Evolutionary conservation across 768 basidiomycete genomes (phyloP), one percentile per base, ranked within the genome.

Genomic region (Mycena indigotica): DNA sequence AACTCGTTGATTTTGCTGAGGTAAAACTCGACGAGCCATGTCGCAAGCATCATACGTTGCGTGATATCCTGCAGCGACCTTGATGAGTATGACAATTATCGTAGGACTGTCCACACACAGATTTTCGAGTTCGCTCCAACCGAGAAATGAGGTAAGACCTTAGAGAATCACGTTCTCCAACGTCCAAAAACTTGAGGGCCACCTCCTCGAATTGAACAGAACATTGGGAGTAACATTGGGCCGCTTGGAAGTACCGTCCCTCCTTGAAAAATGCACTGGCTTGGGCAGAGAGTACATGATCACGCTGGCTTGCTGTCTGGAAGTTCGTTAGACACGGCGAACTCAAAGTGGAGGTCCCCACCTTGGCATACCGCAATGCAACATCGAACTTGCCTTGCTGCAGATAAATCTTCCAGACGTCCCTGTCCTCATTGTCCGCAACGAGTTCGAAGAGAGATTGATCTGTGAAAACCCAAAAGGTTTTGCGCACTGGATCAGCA

Each of bases 1-100:
- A 98, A 77, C 60, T 96, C 93, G 67, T 97, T 96, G 71, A 92
- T 94, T 77, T 97, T 98, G 73, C 91, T 91, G 16, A 99, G 84
- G 69, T 95, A 98, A 62, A 98, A 93, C 72, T 99, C 97, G 28
- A 97, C 89, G 13, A 99, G 85, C 97, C 97, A 99, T 0, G 95
- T 98, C 17, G 97, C 95, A 19, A 99, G 77, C 87, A 98, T 94
- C 89, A 95, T 95, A 38, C 97, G 83, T 70, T 98, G 95, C 0
- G 93, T 95, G 35, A 90, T 64, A 66, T 97, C 94, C 95, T 98
- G 55, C 13, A 24, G 28, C 24, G 24, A 10, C 5, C 4, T 46
- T 35, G 38, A 23, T 25, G 12, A 26, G 16, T 15, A 32, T 28
- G 25, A 19, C 13, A 23, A 13, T 28, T 1, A n/a, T n/a, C n/a